phyloP scores from a whole-genome alignment of 1,284 basidiomycete genomes.

The Ustilago cynodontis region DNA sequence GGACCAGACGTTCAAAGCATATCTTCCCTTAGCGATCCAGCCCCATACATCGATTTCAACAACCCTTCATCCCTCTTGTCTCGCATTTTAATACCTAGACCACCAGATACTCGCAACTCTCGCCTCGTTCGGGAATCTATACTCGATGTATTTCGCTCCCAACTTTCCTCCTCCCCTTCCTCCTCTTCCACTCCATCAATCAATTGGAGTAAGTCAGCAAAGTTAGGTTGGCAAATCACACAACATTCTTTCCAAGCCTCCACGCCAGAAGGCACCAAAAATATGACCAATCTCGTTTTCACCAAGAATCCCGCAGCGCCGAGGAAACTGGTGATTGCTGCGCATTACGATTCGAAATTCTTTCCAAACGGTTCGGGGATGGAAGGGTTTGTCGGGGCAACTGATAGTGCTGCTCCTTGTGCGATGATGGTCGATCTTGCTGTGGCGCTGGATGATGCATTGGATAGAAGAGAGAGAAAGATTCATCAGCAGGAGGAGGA shows the following conservation, averaged over 20 bases:
- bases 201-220: slow-evolving; percentile 17
- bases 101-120: slow-evolving; percentile 60
- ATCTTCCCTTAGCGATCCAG: slow-evolving; percentile 43
- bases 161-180: not conserved
- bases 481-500: slow-evolving; percentile 20
- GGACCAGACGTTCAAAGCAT: slow-evolving; percentile 13
- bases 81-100: slow-evolving; percentile 65
- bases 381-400: slow-evolving; percentile 91
- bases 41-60: slow-evolving; percentile 42
- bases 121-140: slow-evolving; percentile 54
- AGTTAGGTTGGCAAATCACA: slow-evolving; percentile 62
- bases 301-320: slow-evolving; percentile 88
- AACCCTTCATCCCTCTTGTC: slow-evolving; percentile 57
- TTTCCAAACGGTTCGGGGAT: slow-evolving; percentile 78
- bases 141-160: slow-evolving; percentile 40
- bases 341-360: slow-evolving; percentile 96
- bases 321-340: slow-evolving; percentile 85
- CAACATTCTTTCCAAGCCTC: slow-evolving; percentile 48
- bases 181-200: slow-evolving; percentile 19
- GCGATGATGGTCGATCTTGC: slow-evolving; percentile 75
- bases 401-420: slow-evolving; percentile 95
- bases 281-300: slow-evolving; percentile 91
- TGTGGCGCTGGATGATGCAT: slow-evolving; percentile 57
- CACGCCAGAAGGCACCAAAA: slow-evolving; percentile 85
- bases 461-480: slow-evolving; percentile 50